Percentiles rank a stretch among this genome's conserved stretches.
Evolutionary conservation across 2,329 filamentous ascomycete species (phyloP).

Genomic region (Colletotrichum tanaceti): DNA sequence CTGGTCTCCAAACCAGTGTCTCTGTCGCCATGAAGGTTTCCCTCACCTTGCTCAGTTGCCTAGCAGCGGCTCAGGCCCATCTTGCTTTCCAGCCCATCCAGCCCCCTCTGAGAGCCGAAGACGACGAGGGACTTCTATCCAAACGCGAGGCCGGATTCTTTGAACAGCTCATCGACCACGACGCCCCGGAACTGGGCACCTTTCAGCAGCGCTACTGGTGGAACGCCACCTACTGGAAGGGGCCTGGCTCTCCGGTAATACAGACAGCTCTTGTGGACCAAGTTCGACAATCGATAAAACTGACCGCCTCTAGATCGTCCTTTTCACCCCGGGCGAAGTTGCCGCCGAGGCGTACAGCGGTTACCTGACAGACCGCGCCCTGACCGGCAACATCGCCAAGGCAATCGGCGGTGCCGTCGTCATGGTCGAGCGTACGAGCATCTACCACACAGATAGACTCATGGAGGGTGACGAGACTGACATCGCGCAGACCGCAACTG

Average conservation of each 20-base stretch:
- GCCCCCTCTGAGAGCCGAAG: constrained; percentile 26
- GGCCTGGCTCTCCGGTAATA: constrained; percentile 65
- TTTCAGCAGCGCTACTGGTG: constrained; percentile 64
- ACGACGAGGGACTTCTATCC: constrained; percentile 6
- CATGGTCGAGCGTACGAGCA: constrained; percentile 62
- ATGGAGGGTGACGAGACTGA: background rate
- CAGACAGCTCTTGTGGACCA: constrained; percentile 36
- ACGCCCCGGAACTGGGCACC: constrained; percentile 57
- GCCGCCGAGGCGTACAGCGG: constrained; percentile 58
- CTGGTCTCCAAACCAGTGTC: background rate
- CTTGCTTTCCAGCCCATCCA: constrained; percentile 27
- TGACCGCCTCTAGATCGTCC: constrained; percentile 52
- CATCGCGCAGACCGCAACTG: constrained; percentile 64
- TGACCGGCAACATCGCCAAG: constrained; percentile 63
- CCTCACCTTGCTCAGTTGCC: constrained; percentile 26
- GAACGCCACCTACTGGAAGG: constrained; percentile 62
- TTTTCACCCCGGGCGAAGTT: constrained; percentile 65
- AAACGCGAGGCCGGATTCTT: constrained; percentile 50
- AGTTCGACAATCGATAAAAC: constrained; percentile 9
- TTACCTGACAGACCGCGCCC: constrained; percentile 62
- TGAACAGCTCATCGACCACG: constrained; percentile 69
- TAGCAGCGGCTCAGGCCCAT: constrained; percentile 22
- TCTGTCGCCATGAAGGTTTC: constrained; percentile 33
- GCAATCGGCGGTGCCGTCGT: constrained; percentile 65
- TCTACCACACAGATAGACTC: constrained; percentile 8